phyloP scores from a whole-genome alignment of 495 filamentous ascomycete genomes.

The Cercophora sp. region DNA sequence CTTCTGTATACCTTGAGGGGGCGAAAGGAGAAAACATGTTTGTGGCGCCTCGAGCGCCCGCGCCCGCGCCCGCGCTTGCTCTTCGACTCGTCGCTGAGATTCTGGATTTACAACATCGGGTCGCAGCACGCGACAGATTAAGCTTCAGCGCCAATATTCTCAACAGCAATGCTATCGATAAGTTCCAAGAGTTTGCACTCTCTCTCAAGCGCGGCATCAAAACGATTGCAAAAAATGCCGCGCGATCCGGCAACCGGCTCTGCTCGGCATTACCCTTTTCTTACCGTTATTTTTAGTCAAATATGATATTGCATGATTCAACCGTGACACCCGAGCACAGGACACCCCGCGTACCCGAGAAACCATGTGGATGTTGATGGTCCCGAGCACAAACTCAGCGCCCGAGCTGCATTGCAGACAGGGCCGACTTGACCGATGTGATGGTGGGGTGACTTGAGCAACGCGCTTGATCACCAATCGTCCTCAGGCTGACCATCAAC shows the following conservation, averaged over 20 bases:
- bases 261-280: slow-evolving; percentile 1
- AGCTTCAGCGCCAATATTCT: too few species aligned
- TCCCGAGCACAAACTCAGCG: not conserved
- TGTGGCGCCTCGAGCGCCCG: too few species aligned
- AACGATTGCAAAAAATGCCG: not conserved
- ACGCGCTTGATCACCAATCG: slow-evolving; percentile 1
- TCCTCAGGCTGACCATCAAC: not conserved
- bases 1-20: too few species aligned
- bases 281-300: slow-evolving; percentile 10
- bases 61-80: too few species aligned
- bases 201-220: too few species aligned
- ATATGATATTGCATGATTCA: not conserved
- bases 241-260: not conserved
- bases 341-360: not conserved
- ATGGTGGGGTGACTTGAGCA: not conserved
- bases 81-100: too few species aligned
- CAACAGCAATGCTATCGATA: too few species aligned
- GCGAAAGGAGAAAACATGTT: too few species aligned
- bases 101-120: too few species aligned
- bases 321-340: not conserved
- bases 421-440: not conserved
- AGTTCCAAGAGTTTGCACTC: too few species aligned
- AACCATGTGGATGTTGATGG: not conserved
- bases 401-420: not conserved
- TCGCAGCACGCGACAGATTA: too few species aligned